A percentile compares a stretch with the other conserved stretches of the same genome.
Conservation (phyloP, 1,284 basidiomycete species). For the Puccinia sorghi region DNA sequence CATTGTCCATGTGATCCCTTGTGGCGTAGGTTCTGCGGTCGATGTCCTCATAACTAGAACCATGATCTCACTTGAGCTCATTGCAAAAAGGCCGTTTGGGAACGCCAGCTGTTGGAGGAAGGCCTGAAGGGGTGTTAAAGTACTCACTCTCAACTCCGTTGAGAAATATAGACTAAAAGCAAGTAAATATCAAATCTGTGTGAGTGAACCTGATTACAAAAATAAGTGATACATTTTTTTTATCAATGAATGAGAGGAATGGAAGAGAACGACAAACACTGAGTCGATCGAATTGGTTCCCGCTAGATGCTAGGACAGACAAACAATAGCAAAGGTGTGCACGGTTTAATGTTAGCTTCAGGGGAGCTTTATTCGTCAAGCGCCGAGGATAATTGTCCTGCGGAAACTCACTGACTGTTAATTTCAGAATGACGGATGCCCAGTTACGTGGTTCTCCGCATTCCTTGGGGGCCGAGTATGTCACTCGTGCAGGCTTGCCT, state of each 20-base stretch:
- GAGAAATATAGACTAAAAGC: slow-evolving; percentile 36
- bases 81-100: too few species aligned
- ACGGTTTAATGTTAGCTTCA: too few species aligned
- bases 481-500: slow-evolving; percentile 34
- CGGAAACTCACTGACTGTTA: slow-evolving; percentile 37
- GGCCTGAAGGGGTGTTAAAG: background rate
- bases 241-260: background rate
- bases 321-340: too few species aligned
- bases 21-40: slow-evolving; percentile 39
- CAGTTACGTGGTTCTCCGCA: slow-evolving; percentile 35
- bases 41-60: slow-evolving; percentile 45
- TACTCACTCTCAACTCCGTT: slow-evolving; percentile 46
- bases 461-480: slow-evolving; percentile 29
- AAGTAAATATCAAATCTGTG: background rate
- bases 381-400: too few species aligned
- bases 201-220: background rate
- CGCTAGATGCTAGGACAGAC: slow-evolving; percentile 31
- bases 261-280: slow-evolving; percentile 19
- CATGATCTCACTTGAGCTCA: background rate
- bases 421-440: slow-evolving; percentile 38
- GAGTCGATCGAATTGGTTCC: slow-evolving; percentile 47
- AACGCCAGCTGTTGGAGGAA: background rate
- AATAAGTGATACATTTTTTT: background rate
- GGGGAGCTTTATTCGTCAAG: too few species aligned
- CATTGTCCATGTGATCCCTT: slow-evolving; percentile 50